Conservation (phyloP, 345 rosid species). For the Eutrema yunnanense region DNA sequence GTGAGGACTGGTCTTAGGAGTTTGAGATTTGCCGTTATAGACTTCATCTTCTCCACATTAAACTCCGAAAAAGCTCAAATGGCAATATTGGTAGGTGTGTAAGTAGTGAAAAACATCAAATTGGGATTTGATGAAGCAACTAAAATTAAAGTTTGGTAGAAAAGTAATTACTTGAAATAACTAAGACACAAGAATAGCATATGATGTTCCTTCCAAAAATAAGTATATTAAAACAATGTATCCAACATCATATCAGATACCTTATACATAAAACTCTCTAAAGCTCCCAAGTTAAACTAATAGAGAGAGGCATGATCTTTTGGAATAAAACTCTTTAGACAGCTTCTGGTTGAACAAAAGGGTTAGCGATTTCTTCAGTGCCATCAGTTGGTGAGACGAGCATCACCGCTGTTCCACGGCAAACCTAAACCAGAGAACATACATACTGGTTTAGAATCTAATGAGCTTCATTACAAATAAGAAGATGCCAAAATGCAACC, state of each 20-base stretch:
- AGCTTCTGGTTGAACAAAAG: conserved; percentile 83
- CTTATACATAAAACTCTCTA: conserved; percentile 6
- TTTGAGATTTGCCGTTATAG: conserved; percentile 10
- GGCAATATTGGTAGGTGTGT: neutral
- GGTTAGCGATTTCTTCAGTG: conserved; percentile 97
- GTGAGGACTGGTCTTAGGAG: neutral
- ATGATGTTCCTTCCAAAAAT: conserved; percentile 6
- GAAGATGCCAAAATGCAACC: neutral
- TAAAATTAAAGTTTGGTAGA: neutral
- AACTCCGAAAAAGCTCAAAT: neutral
- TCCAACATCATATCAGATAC: neutral
- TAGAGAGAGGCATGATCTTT: neutral
- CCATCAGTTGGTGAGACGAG: conserved; percentile 98
- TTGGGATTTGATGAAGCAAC: neutral
- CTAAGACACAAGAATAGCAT: neutral
- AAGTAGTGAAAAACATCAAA: neutral
- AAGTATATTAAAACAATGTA: too few relatives aligned
- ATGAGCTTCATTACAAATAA: neutral
- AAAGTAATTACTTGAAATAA: neutral
- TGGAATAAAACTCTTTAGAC: conserved; percentile 37
- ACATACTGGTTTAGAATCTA: neutral
- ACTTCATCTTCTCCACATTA: conserved; percentile 5
- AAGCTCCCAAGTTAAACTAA: neutral
- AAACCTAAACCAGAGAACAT: conserved; percentile 48
- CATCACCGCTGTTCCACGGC: conserved; percentile 99